phyloP scores from a whole-genome alignment of 441 rosid species.

The Hypseocharis bilobata region DNA sequence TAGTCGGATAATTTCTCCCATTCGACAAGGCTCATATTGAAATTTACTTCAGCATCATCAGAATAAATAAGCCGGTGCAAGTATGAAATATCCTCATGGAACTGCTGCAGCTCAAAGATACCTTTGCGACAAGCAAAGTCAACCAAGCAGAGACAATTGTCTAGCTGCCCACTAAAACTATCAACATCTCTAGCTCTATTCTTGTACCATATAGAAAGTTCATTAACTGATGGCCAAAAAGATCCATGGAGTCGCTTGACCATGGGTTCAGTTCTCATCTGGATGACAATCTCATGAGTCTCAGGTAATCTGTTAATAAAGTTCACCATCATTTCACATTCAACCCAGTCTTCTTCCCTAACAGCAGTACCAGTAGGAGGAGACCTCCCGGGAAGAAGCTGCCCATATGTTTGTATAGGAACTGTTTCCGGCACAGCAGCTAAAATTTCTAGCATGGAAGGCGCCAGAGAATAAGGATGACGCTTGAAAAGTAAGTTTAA shows the following conservation, averaged over 20 bases:
- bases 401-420: conserved; percentile 72
- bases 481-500: conserved; percentile 87
- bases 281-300: conserved; percentile 36
- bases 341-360: conserved; percentile 99
- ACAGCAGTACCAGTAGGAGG: conserved; percentile 57
- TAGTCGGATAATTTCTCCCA: conserved; percentile 86
- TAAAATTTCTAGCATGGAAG: conserved; percentile 57
- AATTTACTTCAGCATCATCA: conserved; percentile 44
- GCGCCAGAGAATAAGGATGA: conserved; percentile 75
- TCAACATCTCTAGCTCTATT: conserved; percentile 83
- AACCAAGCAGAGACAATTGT: conserved; percentile 68
- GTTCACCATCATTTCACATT: conserved; percentile 66
- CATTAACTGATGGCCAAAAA: conserved; percentile 65
- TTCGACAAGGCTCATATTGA: conserved; percentile 50
- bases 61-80: conserved; percentile 68
- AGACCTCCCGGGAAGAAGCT: conserved; percentile 84
- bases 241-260: conserved; percentile 47
- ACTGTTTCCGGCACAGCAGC: conserved; percentile 88
- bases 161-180: conserved; percentile 78
- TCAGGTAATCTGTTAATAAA: conserved; percentile 51
- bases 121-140: conserved; percentile 76
- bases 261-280: conserved; percentile 70
- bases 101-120: conserved; percentile 54
- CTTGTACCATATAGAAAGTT: conserved; percentile 72
- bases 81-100: conserved; percentile 66